These are phyloP conservation scores for Calocera viscosa DNA, from an alignment of 768 basidiomycete species.

Conservation along the genomic window DNA sequence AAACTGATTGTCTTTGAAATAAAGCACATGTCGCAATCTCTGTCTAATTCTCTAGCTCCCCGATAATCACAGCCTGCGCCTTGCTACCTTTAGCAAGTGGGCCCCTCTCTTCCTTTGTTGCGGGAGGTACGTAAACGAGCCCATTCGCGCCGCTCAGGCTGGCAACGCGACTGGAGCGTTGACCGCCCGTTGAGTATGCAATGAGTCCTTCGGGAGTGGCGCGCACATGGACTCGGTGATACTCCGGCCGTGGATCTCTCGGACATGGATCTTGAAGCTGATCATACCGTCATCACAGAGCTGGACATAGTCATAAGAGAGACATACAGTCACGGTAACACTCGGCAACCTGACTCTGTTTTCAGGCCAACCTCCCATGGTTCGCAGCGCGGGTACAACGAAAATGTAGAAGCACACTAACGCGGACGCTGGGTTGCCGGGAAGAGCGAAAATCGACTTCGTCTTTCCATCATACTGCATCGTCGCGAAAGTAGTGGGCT, in stretches of 20 bases:
- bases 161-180: slow-evolving; percentile 69
- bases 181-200: slow-evolving; percentile 74
- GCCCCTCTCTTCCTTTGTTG: slow-evolving; percentile 25
- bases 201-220: slow-evolving; percentile 37
- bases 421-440: slow-evolving; percentile 81
- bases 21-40: too few relatives aligned
- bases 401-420: slow-evolving; percentile 77
- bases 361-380: slow-evolving; percentile 53
- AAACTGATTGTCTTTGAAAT: too few relatives aligned
- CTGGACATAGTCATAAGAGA: not conserved
- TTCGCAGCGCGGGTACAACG: slow-evolving; percentile 66
- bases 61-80: slow-evolving; percentile 53
- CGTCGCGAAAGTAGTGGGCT: slow-evolving; percentile 82
- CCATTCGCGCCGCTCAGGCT: slow-evolving; percentile 75
- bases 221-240: slow-evolving; percentile 60
- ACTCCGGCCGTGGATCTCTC: slow-evolving; percentile 59
- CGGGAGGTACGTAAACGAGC: slow-evolving; percentile 51
- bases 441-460: slow-evolving; percentile 71
- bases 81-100: slow-evolving; percentile 43
- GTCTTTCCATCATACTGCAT: slow-evolving; percentile 30
- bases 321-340: slow-evolving; percentile 49
- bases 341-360: slow-evolving; percentile 45
- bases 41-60: slow-evolving; percentile 33
- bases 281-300: not conserved
- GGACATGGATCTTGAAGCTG: slow-evolving; percentile 6